Evolutionary conservation across 352 stramenopile species (phyloP).

Genomic region (Thalassiosira allenii): DNA sequence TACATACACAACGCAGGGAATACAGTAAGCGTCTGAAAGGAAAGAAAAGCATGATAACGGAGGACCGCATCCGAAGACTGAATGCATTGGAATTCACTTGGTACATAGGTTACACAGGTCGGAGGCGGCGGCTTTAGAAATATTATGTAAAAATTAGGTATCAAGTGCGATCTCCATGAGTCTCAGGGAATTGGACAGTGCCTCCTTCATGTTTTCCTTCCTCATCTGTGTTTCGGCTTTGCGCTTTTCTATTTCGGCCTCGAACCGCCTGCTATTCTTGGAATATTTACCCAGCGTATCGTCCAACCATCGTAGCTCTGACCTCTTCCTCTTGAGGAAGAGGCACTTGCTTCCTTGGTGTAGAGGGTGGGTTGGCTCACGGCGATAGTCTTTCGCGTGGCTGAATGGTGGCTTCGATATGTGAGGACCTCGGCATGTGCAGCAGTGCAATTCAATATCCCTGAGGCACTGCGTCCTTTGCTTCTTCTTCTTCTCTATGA

Average conservation of each 20-base stretch:
- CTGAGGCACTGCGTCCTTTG: conserved; percentile 49
- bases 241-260: conserved; percentile 40
- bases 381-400: conserved; percentile 52
- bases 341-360: conserved; percentile 37
- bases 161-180: conserved; percentile 58
- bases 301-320: conserved; percentile 51
- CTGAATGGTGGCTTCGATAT: conserved; percentile 58
- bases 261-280: conserved; percentile 43
- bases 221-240: conserved; percentile 28
- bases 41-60: too few relatives aligned
- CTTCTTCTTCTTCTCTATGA: conserved; percentile 56
- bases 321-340: conserved; percentile 53
- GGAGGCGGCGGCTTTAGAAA: too few relatives aligned
- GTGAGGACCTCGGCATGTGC: conserved; percentile 53
- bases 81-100: too few relatives aligned
- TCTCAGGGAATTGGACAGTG: conserved; percentile 53
- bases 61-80: too few relatives aligned
- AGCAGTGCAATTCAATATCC: conserved; percentile 55
- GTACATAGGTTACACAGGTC: too few relatives aligned
- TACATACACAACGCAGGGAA: too few relatives aligned
- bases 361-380: conserved; percentile 40
- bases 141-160: too few relatives aligned
- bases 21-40: too few relatives aligned
- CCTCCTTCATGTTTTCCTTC: conserved; percentile 59
- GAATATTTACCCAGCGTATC: conserved; percentile 49